phyloP scores from a whole-genome alignment of 1,139 yeast species.

The Sugiyamaella neomexicana region DNA sequence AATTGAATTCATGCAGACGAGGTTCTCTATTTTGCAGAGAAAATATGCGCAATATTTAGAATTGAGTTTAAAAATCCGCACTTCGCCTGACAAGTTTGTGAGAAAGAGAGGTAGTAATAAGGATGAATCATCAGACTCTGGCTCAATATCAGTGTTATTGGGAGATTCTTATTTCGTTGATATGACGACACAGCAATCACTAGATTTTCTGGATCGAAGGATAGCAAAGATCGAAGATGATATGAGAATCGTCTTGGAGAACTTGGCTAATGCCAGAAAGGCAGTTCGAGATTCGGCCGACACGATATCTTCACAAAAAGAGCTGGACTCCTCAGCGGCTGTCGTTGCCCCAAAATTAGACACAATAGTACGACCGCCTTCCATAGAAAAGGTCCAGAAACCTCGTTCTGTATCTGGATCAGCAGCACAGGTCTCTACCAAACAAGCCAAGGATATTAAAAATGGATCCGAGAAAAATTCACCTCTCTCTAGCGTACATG shows the following conservation, averaged over 20 bases:
- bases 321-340: neutral
- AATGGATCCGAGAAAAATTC: no score
- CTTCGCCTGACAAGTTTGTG: constrained; percentile 3
- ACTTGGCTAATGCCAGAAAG: constrained; percentile 48
- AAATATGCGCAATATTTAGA: constrained; percentile 13
- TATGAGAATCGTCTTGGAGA: constrained; percentile 45
- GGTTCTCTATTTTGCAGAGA: constrained; percentile 8
- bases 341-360: no score
- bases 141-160: constrained; percentile 47
- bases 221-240: constrained; percentile 43
- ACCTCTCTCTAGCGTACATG: neutral
- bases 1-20: constrained; percentile 10
- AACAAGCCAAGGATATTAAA: no score
- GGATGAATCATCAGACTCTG: neutral
- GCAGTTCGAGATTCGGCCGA: constrained; percentile 41
- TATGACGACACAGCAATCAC: constrained; percentile 48
- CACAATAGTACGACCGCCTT: no score
- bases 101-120: neutral
- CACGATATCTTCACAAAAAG: constrained; percentile 4
- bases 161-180: constrained; percentile 66
- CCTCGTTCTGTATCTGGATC: no score
- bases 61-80: constrained; percentile 3
- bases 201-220: constrained; percentile 47
- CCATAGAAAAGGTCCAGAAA: no score
- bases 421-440: no score